phyloP scores from a whole-genome alignment of 768 basidiomycete species.

The Grammothele lineata region DNA sequence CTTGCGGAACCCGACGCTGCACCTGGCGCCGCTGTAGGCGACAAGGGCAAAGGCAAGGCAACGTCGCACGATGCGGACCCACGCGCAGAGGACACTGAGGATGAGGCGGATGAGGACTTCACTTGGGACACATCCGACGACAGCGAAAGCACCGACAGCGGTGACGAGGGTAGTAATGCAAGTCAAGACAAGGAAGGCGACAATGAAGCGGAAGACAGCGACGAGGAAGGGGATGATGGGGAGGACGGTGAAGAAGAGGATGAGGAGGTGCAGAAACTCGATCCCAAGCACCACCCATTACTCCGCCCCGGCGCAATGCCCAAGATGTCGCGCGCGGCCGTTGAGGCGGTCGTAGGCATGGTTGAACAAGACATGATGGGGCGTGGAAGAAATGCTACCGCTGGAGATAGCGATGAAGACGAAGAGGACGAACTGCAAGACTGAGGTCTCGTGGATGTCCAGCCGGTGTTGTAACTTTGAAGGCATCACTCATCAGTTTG shows the following conservation, averaged over 20 bases:
- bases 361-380: conserved; percentile 50
- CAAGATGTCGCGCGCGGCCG: conserved; percentile 56
- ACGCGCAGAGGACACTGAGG: conserved; percentile 24
- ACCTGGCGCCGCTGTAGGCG: background rate
- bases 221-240: conserved; percentile 27
- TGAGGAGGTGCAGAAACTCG: conserved; percentile 43
- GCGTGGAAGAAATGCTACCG: conserved; percentile 21
- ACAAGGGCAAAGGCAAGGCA: conserved; percentile 9
- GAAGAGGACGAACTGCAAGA: conserved; percentile 51
- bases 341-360: conserved; percentile 64
- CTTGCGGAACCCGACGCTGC: background rate
- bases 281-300: conserved; percentile 56
- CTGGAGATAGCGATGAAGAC: conserved; percentile 34
- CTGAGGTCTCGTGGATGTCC: conserved; percentile 20
- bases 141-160: conserved; percentile 34
- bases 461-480: too few relatives aligned
- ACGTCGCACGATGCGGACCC: conserved; percentile 9
- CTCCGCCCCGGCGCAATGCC: conserved; percentile 66
- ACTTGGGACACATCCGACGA: conserved; percentile 13
- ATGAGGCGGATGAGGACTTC: conserved; percentile 32
- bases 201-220: conserved; percentile 25
- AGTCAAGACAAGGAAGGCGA: conserved; percentile 9
- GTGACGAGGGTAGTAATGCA: conserved; percentile 22
- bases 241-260: conserved; percentile 32
- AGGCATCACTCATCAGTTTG: too few relatives aligned